Conservation (phyloP, 257 asterid species). For the Ocimum tenuiflorum region DNA sequence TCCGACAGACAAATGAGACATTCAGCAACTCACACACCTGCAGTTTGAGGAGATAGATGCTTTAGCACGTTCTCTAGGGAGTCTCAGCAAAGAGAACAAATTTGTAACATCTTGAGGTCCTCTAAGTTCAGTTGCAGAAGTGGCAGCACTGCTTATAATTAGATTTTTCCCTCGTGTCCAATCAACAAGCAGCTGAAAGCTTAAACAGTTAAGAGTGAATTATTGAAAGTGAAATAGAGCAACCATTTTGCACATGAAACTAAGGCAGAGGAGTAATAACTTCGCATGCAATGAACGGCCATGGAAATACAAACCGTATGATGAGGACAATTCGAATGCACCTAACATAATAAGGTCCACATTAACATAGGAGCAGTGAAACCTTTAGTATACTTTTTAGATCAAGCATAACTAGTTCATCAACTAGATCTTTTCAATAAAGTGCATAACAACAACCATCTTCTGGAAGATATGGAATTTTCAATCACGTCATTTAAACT, state of each 20-base stretch:
- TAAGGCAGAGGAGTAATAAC: too few species aligned
- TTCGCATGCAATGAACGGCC: neutral
- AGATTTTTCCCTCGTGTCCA: slow-evolving; percentile 88
- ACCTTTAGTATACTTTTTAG: neutral
- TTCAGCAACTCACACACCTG: slow-evolving; percentile 37
- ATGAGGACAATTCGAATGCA: neutral
- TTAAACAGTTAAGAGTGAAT: slow-evolving; percentile 15
- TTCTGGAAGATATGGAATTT: neutral
- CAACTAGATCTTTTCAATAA: neutral
- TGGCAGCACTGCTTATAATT: slow-evolving; percentile 66
- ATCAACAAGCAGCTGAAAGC: slow-evolving; percentile 73
- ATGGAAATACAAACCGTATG: neutral
- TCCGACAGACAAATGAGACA: neutral
- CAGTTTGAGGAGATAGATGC: slow-evolving; percentile 87
- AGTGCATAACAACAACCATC: neutral
- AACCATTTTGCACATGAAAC: too few species aligned
- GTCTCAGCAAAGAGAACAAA: slow-evolving; percentile 60
- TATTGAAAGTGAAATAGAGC: neutral
- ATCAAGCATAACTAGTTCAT: neutral
- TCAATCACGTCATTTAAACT: neutral
- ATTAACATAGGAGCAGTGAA: neutral
- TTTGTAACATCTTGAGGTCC: slow-evolving; percentile 88
- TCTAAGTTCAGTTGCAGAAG: slow-evolving; percentile 69
- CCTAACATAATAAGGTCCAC: neutral
- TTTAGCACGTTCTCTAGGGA: slow-evolving; percentile 64